Evolutionary conservation across 2,329 filamentous ascomycete genomes (phyloP).

Genomic region (Chrysoporthe austroafricana): DNA sequence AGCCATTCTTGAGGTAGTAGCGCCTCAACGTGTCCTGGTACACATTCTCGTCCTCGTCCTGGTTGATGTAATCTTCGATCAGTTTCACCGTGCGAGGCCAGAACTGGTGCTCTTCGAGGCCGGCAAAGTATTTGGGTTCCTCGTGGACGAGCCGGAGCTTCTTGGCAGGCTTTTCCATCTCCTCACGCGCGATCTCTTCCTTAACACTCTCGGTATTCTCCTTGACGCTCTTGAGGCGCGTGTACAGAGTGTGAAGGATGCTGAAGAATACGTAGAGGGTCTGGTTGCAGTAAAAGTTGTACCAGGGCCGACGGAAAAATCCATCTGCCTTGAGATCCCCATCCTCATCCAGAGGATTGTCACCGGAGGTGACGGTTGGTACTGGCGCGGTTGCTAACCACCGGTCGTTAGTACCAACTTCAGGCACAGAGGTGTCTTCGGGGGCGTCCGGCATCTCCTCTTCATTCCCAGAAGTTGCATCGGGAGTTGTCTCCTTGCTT

Average conservation of each 20-base stretch:
- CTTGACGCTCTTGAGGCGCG: conserved; percentile 82
- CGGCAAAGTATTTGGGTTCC: conserved; percentile 75
- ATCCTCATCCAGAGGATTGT: conserved; percentile 60
- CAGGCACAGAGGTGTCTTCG: conserved; percentile 61
- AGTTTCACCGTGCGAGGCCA: conserved; percentile 85
- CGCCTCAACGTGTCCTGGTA: conserved; percentile 91
- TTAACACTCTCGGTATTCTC: conserved; percentile 73
- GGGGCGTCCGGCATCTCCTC: conserved; percentile 71
- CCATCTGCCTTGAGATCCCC: conserved; percentile 75
- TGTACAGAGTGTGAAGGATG: conserved; percentile 89
- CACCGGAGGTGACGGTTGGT: conserved; percentile 56
- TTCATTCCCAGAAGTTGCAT: conserved; percentile 75
- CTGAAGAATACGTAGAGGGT: conserved; percentile 94
- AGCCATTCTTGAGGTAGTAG: conserved; percentile 88
- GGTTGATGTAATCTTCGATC: conserved; percentile 81
- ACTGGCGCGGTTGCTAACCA: conserved; percentile 67
- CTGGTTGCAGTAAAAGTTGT: conserved; percentile 90
- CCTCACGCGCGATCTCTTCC: conserved; percentile 73
- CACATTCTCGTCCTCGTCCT: conserved; percentile 76
- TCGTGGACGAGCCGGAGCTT: conserved; percentile 85
- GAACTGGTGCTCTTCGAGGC: conserved; percentile 67
- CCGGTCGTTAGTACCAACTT: conserved; percentile 62
- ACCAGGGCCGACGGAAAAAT: conserved; percentile 77
- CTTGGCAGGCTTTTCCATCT: conserved; percentile 77
- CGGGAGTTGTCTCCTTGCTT: conserved; percentile 89